A percentile compares a stretch with the other conserved stretches of the same genome.
Evolutionary conservation across 2,329 filamentous ascomycete genomes (phyloP).

Genomic region (Rhexocercosporidium sp.): DNA sequence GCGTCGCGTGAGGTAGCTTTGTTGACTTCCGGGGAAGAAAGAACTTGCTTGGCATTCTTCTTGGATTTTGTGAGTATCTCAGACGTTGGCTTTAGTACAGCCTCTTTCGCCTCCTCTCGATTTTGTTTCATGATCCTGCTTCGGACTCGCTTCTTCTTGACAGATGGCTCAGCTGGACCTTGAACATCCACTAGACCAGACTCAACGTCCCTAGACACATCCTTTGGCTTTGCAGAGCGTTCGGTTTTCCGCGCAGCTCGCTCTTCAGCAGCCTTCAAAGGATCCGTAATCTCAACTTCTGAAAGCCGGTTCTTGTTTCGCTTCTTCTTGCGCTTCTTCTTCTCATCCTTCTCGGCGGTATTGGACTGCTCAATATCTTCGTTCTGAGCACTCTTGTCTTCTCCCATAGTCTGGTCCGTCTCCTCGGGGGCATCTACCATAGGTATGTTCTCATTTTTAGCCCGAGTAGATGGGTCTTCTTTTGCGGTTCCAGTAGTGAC

Average conservation of each 20-base stretch:
- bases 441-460: neutral
- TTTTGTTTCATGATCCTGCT: constrained; percentile 3
- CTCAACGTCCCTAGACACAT: neutral
- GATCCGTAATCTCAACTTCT: constrained; percentile 5
- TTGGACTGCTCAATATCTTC: neutral
- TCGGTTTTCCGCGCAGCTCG: neutral
- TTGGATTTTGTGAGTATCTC: neutral
- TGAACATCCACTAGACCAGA: neutral
- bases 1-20: neutral
- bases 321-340: constrained; percentile 31
- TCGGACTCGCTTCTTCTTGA: constrained; percentile 18
- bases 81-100: neutral
- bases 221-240: neutral
- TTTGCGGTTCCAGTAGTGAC: neutral
- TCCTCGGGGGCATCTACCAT: neutral
- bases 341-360: constrained; percentile 9
- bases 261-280: constrained; percentile 3
- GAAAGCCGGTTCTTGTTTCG: constrained; percentile 34
- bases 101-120: neutral
- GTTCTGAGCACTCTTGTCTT: neutral
- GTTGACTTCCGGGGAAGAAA: neutral
- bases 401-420: neutral
- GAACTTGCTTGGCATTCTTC: neutral
- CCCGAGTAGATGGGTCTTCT: neutral
- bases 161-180: neutral